phyloP scores from a whole-genome alignment of 208 protist genomes.

The Acanthamoeba castellanii region DNA sequence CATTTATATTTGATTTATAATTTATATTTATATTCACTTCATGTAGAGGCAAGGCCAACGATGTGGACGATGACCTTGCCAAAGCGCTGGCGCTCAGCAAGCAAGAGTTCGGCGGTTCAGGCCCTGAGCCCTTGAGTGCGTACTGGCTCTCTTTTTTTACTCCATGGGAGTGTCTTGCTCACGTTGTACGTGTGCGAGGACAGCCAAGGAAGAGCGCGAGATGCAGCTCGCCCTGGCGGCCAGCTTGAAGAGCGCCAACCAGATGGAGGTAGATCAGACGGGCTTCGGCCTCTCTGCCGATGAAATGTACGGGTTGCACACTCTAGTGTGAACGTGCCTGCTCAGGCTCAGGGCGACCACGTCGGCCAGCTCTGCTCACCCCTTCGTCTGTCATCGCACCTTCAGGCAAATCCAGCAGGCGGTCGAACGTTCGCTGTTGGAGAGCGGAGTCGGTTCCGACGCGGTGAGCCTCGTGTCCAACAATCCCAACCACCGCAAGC shows the following conservation, averaged over 20 bases:
- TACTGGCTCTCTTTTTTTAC: neutral
- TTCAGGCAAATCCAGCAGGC: slow-evolving; percentile 45
- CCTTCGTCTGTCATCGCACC: no score
- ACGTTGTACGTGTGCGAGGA: neutral
- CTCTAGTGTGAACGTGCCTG: neutral
- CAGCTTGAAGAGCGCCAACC: slow-evolving; percentile 11
- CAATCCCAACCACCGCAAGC: slow-evolving; percentile 70
- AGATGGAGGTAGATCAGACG: slow-evolving; percentile 48
- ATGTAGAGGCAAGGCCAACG: neutral
- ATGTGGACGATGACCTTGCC: neutral
- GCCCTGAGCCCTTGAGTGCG: neutral
- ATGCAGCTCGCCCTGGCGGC: slow-evolving; percentile 28
- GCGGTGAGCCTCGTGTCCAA: slow-evolving; percentile 26
- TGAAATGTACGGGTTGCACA: neutral
- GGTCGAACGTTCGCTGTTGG: slow-evolving; percentile 18
- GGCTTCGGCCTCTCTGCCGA: slow-evolving; percentile 40
- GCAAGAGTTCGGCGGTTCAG: neutral
- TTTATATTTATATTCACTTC: neutral
- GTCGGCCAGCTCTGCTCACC: no score
- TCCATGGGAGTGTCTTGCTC: neutral
- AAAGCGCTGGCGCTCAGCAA: slow-evolving; percentile 13
- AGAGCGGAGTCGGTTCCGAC: slow-evolving; percentile 3
- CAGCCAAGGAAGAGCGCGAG: slow-evolving; percentile 8
- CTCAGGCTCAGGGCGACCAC: no score
- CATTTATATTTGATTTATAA: no score